Conservation (phyloP, 305 asterid genomes). For the Petunia hybrid region DNA sequence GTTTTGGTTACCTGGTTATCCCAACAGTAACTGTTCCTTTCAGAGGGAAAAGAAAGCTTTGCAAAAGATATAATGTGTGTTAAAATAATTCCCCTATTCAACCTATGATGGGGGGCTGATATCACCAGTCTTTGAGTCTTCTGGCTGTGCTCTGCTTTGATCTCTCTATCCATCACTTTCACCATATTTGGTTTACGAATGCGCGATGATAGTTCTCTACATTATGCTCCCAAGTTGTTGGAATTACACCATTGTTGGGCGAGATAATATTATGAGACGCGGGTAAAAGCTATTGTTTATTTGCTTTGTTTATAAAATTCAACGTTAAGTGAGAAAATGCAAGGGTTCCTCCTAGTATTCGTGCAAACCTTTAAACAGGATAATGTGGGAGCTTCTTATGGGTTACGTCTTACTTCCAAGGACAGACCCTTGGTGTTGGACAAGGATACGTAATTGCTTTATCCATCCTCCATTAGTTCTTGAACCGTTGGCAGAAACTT, state of each 20-base stretch:
- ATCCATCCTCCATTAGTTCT: neutral
- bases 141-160: constrained; percentile 3
- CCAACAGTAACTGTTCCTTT: neutral
- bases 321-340: neutral
- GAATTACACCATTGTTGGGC: neutral
- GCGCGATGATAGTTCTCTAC: neutral
- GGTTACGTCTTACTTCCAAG: neutral
- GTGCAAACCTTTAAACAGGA: neutral
- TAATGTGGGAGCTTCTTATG: neutral
- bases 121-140: constrained; percentile 6
- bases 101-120: neutral
- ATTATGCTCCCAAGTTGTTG: neutral
- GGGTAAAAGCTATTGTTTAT: neutral
- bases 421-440: no score
- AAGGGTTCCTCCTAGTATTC: neutral
- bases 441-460: neutral
- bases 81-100: constrained; percentile 20
- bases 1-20: no score
- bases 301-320: neutral
- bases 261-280: neutral
- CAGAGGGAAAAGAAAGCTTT: constrained; percentile 6
- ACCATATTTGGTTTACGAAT: neutral
- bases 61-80: neutral
- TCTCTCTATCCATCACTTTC: neutral
- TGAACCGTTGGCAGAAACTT: neutral